phyloP scores from a whole-genome alignment of 306 rosid species.

The Rubus parviflorus region DNA sequence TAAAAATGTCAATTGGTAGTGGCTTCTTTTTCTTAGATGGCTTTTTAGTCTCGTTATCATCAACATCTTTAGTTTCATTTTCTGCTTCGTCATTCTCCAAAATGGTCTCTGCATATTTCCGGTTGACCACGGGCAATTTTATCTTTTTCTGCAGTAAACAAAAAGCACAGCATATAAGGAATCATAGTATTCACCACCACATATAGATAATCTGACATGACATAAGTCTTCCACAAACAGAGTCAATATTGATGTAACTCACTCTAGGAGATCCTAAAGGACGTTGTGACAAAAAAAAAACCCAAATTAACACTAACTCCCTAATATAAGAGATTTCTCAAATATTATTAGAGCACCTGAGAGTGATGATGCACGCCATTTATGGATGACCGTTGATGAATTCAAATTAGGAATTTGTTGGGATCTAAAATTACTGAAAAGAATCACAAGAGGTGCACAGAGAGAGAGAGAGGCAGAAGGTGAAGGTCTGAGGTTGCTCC shows the following conservation, averaged over 20 bases:
- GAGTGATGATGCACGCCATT: background rate
- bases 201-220: background rate
- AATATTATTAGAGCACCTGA: background rate
- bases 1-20: constrained; percentile 48
- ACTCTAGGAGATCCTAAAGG: background rate
- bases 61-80: constrained; percentile 47
- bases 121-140: constrained; percentile 81
- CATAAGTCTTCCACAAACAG: background rate
- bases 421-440: background rate
- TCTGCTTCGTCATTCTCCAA: constrained; percentile 59
- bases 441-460: background rate
- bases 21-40: constrained; percentile 75
- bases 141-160: constrained; percentile 58
- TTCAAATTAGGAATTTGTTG: too few species aligned
- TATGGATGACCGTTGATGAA: too few species aligned
- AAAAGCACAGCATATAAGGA: background rate
- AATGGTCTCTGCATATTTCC: constrained; percentile 62
- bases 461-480: too few species aligned
- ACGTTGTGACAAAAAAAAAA: too few species aligned
- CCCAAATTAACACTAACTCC: background rate
- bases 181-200: background rate
- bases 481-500: too few species aligned
- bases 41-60: constrained; percentile 52
- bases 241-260: background rate
- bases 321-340: background rate